phyloP scores from a whole-genome alignment of 805 yeast species.

The Alloascoidea africana region DNA sequence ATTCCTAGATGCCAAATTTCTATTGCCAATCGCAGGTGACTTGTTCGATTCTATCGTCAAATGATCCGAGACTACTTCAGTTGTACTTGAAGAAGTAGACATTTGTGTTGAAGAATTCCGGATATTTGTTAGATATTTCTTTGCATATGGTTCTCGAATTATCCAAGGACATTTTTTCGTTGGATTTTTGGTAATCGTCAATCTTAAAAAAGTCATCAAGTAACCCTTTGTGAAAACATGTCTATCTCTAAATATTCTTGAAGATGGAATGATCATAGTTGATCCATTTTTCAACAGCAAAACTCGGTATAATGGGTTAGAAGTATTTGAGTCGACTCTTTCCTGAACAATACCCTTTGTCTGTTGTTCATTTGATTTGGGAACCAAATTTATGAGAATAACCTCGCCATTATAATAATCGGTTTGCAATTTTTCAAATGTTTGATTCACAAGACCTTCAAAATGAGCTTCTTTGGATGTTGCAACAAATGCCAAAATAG shows the following conservation, averaged over 20 bases:
- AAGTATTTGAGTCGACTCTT: constrained; percentile 52
- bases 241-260: background rate
- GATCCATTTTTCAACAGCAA: background rate
- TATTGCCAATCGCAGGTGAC: too few relatives aligned
- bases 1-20: too few relatives aligned
- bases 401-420: constrained; percentile 89
- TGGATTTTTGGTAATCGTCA: background rate
- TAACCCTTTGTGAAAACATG: background rate
- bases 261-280: background rate
- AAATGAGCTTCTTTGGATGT: constrained; percentile 70
- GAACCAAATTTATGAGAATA: constrained; percentile 39
- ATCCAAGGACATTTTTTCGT: constrained; percentile 1
- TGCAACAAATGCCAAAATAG: constrained; percentile 74
- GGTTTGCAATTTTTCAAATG: constrained; percentile 57
- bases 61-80: too few relatives aligned
- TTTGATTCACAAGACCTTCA: constrained; percentile 78
- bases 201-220: background rate
- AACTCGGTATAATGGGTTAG: constrained; percentile 8
- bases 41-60: too few relatives aligned
- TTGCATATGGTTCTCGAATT: too few relatives aligned
- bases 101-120: too few relatives aligned
- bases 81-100: too few relatives aligned
- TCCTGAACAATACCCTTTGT: constrained; percentile 58
- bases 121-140: too few relatives aligned
- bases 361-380: too few relatives aligned